A percentile compares a stretch with the other conserved stretches of the same genome.
These are phyloP conservation scores for Crassisporium funariophilum DNA, from an alignment of 768 basidiomycete genomes.

Conservation along the genomic window DNA sequence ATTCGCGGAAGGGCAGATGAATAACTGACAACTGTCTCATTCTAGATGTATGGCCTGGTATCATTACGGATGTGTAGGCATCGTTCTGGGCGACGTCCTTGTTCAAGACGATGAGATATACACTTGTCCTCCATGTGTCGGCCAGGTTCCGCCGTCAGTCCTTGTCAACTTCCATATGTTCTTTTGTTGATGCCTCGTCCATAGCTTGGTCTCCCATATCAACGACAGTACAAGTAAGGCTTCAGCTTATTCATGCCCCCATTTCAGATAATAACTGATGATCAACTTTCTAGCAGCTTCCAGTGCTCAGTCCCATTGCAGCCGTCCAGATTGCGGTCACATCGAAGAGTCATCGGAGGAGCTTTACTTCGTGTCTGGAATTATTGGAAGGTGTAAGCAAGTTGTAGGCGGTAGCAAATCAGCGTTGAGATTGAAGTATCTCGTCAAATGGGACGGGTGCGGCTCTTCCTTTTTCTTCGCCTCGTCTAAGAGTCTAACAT, in stretches of 20 bases:
- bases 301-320: neutral
- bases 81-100: conserved; percentile 38
- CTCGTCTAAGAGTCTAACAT: neutral
- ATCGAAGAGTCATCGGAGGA: conserved; percentile 16
- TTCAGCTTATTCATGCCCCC: neutral
- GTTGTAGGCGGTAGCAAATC: conserved; percentile 25
- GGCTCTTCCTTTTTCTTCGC: conserved; percentile 2
- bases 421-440: conserved; percentile 29
- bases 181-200: neutral
- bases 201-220: neutral
- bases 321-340: conserved; percentile 8
- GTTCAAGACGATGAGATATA: conserved; percentile 33
- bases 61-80: conserved; percentile 53
- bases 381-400: conserved; percentile 34
- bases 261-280: neutral
- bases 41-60: conserved; percentile 48
- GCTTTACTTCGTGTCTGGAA: conserved; percentile 33
- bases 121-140: conserved; percentile 44
- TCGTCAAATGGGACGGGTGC: conserved; percentile 45
- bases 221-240: neutral
- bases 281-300: neutral
- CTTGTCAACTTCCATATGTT: conserved; percentile 1
- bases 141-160: conserved; percentile 28
- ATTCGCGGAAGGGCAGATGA: neutral
- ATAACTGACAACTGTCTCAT: neutral